Percentiles rank a stretch among this genome's conserved stretches.
Conservation (phyloP, 148 eudicot species). For the Nepenthes gracilis region DNA sequence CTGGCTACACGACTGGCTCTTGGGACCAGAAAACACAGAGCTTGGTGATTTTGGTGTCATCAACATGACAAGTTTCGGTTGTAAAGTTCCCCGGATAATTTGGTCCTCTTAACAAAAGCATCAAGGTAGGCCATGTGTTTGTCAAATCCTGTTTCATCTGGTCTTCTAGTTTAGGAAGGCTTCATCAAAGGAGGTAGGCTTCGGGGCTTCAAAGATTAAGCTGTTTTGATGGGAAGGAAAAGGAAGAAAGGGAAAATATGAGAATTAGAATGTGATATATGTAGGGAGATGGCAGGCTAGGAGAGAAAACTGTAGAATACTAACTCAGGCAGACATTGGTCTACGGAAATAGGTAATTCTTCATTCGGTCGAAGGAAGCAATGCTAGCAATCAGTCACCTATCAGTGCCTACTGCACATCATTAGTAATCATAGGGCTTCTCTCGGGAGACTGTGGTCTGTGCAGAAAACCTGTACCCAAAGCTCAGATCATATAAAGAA, state of each 20-base stretch:
- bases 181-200: slow-evolving; percentile 58
- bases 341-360: not conserved
- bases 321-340: slow-evolving; percentile 7
- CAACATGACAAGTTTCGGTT: slow-evolving; percentile 66
- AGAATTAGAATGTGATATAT: slow-evolving; percentile 43
- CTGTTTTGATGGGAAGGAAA: slow-evolving; percentile 75
- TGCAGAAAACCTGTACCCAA: slow-evolving; percentile 53
- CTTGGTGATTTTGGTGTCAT: slow-evolving; percentile 50
- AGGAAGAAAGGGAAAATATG: slow-evolving; percentile 66
- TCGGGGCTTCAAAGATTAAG: slow-evolving; percentile 82
- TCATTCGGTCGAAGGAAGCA: not conserved
- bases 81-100: slow-evolving; percentile 47
- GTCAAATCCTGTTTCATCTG: slow-evolving; percentile 68
- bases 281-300: slow-evolving; percentile 25
- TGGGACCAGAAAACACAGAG: slow-evolving; percentile 38
- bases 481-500: slow-evolving; percentile 10
- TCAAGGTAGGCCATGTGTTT: slow-evolving; percentile 59
- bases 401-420: slow-evolving; percentile 13
- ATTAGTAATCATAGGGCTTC: slow-evolving; percentile 58
- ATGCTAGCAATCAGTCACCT: slow-evolving; percentile 39
- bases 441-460: slow-evolving; percentile 49
- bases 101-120: slow-evolving; percentile 63
- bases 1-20: slow-evolving; percentile 48
- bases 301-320: slow-evolving; percentile 19
- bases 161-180: slow-evolving; percentile 91